A percentile compares a stretch with the other conserved stretches of the same genome.
phyloP scores from a whole-genome alignment of 495 filamentous ascomycete genomes.

The Neurospora sp. region DNA sequence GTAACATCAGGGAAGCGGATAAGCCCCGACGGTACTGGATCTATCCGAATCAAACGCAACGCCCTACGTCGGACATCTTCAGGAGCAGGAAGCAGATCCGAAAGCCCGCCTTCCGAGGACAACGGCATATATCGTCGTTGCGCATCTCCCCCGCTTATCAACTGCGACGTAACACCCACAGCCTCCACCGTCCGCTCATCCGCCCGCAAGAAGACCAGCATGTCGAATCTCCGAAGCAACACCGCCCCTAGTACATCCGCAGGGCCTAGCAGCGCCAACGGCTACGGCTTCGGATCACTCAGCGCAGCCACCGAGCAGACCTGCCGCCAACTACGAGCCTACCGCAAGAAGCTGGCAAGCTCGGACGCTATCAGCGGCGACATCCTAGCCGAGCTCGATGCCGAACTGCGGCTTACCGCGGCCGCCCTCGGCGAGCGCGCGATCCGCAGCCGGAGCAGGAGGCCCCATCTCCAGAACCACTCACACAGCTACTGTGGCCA shows the following conservation, averaged over 20 bases:
- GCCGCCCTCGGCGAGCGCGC: constrained; percentile 55
- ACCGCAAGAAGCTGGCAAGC: constrained; percentile 69
- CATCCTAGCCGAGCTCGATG: constrained; percentile 61
- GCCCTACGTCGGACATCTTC: constrained; percentile 29
- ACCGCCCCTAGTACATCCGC: not conserved
- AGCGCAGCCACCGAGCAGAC: constrained; percentile 71
- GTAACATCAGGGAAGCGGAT: not conserved
- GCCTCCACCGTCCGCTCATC: not conserved
- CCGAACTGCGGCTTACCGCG: constrained; percentile 67
- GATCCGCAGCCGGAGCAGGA: constrained; percentile 27
- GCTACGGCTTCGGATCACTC: constrained; percentile 51
- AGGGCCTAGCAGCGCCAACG: not conserved
- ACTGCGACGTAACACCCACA: constrained; percentile 24
- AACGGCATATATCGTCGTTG: constrained; percentile 50
- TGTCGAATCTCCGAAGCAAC: constrained; percentile 3
- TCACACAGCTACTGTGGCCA: not conserved
- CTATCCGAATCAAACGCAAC: constrained; percentile 24
- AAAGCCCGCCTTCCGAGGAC: constrained; percentile 38
- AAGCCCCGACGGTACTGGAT: not conserved
- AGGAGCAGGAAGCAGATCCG: constrained; percentile 24
- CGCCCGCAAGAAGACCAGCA: constrained; percentile 23
- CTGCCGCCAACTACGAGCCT: constrained; percentile 67
- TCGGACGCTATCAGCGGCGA: constrained; percentile 54
- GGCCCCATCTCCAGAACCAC: not conserved
- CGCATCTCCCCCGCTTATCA: constrained; percentile 40